Evolutionary conservation across 2,329 filamentous ascomycete species (phyloP).

Genomic region (Diplodia intermedia): DNA sequence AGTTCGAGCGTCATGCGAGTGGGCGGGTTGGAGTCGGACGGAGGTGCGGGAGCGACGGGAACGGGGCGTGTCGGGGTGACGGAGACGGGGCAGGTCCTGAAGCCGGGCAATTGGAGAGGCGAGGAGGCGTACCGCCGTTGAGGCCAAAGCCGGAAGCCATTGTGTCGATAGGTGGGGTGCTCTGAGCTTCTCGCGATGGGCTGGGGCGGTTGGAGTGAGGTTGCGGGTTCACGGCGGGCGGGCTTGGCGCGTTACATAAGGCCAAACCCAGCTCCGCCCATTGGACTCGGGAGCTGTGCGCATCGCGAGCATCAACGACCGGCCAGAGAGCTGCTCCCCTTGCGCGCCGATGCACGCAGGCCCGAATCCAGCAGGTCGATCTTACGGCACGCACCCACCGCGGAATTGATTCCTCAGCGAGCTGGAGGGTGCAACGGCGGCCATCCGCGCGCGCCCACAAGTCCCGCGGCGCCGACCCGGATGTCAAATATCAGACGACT

Average conservation of each 20-base stretch:
- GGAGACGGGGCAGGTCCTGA: conserved; percentile 2
- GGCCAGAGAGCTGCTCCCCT: neutral
- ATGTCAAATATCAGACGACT: conserved; percentile 25
- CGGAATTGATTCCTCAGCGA: conserved; percentile 12
- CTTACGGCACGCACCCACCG: conserved; percentile 26
- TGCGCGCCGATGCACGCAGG: neutral
- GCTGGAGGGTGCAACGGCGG: neutral
- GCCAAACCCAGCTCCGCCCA: neutral
- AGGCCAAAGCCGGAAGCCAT: conserved; percentile 88
- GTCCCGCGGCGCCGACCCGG: conserved; percentile 10
- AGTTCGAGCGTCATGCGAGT: conserved; percentile 12
- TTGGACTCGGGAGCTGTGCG: conserved; percentile 5
- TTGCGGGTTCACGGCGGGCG: conserved; percentile 11
- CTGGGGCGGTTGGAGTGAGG: conserved; percentile 25
- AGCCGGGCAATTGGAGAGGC: conserved; percentile 2
- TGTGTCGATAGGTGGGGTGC: conserved; percentile 37
- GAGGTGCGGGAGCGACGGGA: conserved; percentile 36
- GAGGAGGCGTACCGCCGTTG: conserved; percentile 70
- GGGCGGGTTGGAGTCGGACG: conserved; percentile 4
- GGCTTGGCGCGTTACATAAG: conserved; percentile 31
- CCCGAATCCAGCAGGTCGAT: conserved; percentile 16
- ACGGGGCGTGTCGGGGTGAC: conserved; percentile 2
- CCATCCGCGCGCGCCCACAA: neutral
- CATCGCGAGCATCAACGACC: conserved; percentile 1
- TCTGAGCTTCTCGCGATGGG: conserved; percentile 23